These are phyloP conservation scores for Chlorella ohadii DNA, from an alignment of 139 green algal species.

Conservation along the genomic window DNA sequence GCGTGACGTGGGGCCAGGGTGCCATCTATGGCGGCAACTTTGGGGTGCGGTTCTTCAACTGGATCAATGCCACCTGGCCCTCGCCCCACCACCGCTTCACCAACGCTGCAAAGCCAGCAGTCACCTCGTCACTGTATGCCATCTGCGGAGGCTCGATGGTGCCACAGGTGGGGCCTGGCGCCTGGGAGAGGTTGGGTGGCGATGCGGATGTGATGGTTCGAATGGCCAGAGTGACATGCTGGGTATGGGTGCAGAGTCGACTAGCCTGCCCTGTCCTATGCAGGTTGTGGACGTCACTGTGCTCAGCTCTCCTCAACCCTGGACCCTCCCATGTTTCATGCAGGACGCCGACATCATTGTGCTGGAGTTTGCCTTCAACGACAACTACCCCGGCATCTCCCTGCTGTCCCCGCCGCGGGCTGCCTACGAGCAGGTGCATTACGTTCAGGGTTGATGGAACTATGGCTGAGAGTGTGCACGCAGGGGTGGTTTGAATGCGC, in stretches of 20 bases:
- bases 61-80: slow-evolving; percentile 7
- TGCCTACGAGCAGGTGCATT: not conserved
- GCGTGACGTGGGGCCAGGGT: slow-evolving; percentile 10
- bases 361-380: slow-evolving; percentile 24
- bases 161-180: not conserved
- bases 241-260: too few relatives aligned
- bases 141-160: slow-evolving; percentile 1
- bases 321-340: too few relatives aligned
- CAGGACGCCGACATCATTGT: slow-evolving; percentile 9
- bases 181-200: too few relatives aligned
- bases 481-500: too few relatives aligned
- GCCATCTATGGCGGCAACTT: not conserved
- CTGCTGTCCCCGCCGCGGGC: not conserved
- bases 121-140: not conserved
- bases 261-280: too few relatives aligned
- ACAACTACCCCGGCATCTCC: not conserved
- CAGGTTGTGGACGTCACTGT: too few relatives aligned
- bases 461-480: too few relatives aligned
- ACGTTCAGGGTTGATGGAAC: too few relatives aligned
- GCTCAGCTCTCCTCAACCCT: too few relatives aligned
- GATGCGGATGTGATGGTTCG: too few relatives aligned
- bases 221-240: too few relatives aligned
- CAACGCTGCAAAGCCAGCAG: slow-evolving; percentile 3
- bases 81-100: slow-evolving; percentile 15
- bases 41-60: slow-evolving; percentile 7